Percentiles rank a stretch among this genome's conserved stretches.
phyloP scores from a whole-genome alignment of 169 alveolate species.

The Plasmodium berghei region DNA sequence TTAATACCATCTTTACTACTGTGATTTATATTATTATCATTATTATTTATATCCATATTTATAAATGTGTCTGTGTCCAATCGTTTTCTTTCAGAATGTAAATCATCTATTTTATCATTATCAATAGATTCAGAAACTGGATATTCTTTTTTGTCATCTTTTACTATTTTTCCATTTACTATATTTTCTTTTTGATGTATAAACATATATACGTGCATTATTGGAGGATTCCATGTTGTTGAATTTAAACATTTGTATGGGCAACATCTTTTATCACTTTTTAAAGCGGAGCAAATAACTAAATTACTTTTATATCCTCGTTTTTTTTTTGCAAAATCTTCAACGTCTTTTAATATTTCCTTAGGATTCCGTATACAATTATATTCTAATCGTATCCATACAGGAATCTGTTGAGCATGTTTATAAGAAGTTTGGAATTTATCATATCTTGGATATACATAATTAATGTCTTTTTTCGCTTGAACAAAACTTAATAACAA shows the following conservation, averaged over 20 bases:
- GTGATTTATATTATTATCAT: not conserved
- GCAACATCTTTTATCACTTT: slow-evolving; percentile 72
- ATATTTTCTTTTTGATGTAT: slow-evolving; percentile 71
- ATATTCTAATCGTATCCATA: slow-evolving; percentile 75
- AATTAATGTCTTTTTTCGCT: slow-evolving; percentile 56
- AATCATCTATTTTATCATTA: not conserved
- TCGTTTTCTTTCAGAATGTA: not conserved
- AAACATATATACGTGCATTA: slow-evolving; percentile 76
- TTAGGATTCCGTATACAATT: slow-evolving; percentile 73
- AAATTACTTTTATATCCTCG: slow-evolving; percentile 63
- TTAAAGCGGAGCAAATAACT: slow-evolving; percentile 65
- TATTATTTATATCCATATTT: too few species aligned
- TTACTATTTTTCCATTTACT: slow-evolving; percentile 29
- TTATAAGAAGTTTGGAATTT: slow-evolving; percentile 51
- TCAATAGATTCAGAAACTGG: not conserved
- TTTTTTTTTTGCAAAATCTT: slow-evolving; percentile 64
- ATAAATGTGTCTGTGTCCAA: not conserved
- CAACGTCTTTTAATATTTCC: slow-evolving; percentile 64
- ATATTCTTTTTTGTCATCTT: slow-evolving; percentile 54
- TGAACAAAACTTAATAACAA: slow-evolving; percentile 61
- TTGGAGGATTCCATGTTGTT: slow-evolving; percentile 51
- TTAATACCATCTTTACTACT: not conserved
- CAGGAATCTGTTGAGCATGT: slow-evolving; percentile 65
- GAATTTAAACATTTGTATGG: slow-evolving; percentile 71
- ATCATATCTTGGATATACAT: slow-evolving; percentile 73